A percentile compares a stretch with the other conserved stretches of the same genome.
Conservation (phyloP, 2,329 filamentous ascomycete species). For the Colletotrichum godetiae region DNA sequence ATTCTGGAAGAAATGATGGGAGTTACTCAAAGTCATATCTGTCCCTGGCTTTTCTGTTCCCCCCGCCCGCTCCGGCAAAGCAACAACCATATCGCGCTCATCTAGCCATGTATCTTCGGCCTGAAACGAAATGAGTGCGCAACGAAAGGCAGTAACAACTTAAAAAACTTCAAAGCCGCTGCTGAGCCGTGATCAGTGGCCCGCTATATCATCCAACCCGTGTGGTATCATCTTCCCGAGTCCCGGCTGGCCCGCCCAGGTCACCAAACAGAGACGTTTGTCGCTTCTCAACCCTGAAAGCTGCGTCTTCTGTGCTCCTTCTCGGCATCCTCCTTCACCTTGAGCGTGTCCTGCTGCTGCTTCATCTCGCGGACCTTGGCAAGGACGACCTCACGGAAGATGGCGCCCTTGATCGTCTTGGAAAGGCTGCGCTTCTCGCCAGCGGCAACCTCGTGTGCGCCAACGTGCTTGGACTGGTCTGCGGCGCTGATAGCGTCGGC, state of each 20-base stretch:
- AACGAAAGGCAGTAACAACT: background rate
- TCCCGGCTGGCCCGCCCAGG: background rate
- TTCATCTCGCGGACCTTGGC: conserved; percentile 95
- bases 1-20: conserved; percentile 1
- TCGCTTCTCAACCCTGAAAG: conserved; percentile 39
- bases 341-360: conserved; percentile 81
- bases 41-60: conserved; percentile 17
- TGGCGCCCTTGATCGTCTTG: conserved; percentile 71
- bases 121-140: conserved; percentile 11
- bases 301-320: conserved; percentile 57
- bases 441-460: conserved; percentile 23
- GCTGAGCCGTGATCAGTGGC: background rate
- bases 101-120: conserved; percentile 1
- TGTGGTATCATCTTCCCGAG: conserved; percentile 32
- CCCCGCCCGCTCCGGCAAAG: background rate
- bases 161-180: conserved; percentile 1
- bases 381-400: conserved; percentile 94
- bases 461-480: conserved; percentile 47
- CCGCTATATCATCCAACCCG: conserved; percentile 12
- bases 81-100: background rate
- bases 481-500: conserved; percentile 70
- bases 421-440: conserved; percentile 55
- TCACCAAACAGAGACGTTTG: background rate
- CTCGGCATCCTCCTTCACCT: conserved; percentile 69
- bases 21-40: conserved; percentile 8